Base-by-base conservation (phyloP, 352 stramenopile genomes). In the Pythium folliculosum region DNA sequence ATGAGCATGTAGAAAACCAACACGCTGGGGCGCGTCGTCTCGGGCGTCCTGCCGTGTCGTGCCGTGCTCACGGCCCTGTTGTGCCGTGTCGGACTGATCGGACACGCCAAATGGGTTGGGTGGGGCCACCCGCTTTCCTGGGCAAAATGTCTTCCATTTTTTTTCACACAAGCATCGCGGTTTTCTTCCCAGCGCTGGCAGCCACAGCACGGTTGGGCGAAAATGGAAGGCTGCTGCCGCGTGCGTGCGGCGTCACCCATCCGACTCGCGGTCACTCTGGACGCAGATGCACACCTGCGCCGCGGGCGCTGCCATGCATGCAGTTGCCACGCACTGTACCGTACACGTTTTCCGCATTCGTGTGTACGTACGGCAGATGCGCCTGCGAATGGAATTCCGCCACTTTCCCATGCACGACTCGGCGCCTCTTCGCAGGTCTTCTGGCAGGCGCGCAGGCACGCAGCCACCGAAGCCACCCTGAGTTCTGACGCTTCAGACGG, bases 321-420 rank as follows among this genome's bases (percentile, higher is more conserved):
- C 49, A 56, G 49, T 56, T 56, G 49, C 49, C 49, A 43, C 27
- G 25, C 40, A 56, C 44, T 27, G 44, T 56, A 35, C 45, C 22
- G 23, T 52, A 19, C 47, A 32, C 3, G 27, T 32, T 4, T 47
- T n/a, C 47, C 30, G 47, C 30, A 22, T 40, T 40, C 50, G 13
- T 14, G 27, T 32, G 27, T 59, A 45, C 52, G 27, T 59, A 59
- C 32, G 5, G 8, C n/a, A n/a, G n/a, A n/a, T n/a, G 25, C 23
- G 12, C 49, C 40, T 6, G 4, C 38, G 43, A 56, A 56, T 21
- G 7, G 52, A 10, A 47, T 37, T 27, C 44, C 21, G 44, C 44
- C 14, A n/a, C 44, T 45, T 13, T 13, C 38, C 38, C 23, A n/a
- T 27, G 53, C 53, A 60, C 53, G 53, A 6, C 27, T 32, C 37